Conservation (phyloP, 208 protist species). For the Leishmania braziliensis region DNA sequence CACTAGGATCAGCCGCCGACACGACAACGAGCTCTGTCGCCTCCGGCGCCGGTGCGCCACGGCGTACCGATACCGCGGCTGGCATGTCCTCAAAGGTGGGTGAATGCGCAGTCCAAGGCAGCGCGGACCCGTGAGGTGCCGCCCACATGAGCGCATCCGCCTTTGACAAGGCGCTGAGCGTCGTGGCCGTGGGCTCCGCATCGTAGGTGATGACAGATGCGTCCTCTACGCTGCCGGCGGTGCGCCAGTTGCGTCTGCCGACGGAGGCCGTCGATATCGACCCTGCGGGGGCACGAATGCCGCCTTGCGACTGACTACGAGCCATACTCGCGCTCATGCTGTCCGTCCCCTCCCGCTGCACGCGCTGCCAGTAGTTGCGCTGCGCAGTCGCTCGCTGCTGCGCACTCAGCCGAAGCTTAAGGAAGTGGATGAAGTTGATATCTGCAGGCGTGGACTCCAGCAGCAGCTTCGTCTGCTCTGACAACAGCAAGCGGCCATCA, state of each 20-base stretch:
- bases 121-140: not conserved
- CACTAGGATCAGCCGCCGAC: not conserved
- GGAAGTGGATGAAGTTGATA: conserved; percentile 71
- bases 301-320: not conserved
- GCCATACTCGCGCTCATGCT: not conserved
- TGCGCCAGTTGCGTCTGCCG: not conserved
- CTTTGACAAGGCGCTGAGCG: not conserved
- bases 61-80: conserved; percentile 36
- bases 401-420: conserved; percentile 60
- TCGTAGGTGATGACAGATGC: not conserved
- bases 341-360: conserved; percentile 7
- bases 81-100: conserved; percentile 48
- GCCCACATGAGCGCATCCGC: not conserved
- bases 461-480: conserved; percentile 68
- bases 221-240: not conserved
- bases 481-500: conserved; percentile 54
- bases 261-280: not conserved
- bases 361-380: conserved; percentile 58
- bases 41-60: not conserved
- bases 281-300: not conserved
- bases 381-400: conserved; percentile 69
- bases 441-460: conserved; percentile 46
- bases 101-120: not conserved
- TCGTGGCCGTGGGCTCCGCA: not conserved
- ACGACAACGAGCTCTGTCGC: not conserved